phyloP scores from a whole-genome alignment of 2,329 filamentous ascomycete genomes.

The Penicillium sp. region DNA sequence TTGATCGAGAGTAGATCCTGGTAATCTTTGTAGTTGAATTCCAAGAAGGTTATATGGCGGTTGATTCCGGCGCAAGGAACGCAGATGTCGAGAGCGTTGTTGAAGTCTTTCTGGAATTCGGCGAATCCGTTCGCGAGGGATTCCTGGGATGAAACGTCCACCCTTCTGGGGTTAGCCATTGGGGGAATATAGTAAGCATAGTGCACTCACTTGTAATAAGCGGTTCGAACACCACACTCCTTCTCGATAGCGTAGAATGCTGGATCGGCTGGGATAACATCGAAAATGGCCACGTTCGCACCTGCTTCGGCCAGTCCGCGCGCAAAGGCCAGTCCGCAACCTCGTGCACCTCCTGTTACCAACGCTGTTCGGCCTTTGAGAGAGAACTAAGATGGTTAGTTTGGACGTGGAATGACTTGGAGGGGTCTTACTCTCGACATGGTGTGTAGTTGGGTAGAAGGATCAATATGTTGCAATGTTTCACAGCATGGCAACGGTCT shows the following conservation, averaged over 20 bases:
- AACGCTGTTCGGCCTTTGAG: conserved; percentile 47
- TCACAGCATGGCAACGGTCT: background rate
- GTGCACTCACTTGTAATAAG: conserved; percentile 35
- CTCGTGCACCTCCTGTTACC: conserved; percentile 47
- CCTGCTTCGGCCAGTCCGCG: conserved; percentile 46
- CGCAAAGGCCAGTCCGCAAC: conserved; percentile 46
- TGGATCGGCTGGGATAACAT: conserved; percentile 41
- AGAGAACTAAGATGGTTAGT: conserved; percentile 41
- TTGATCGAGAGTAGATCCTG: conserved; percentile 44
- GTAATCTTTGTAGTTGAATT: conserved; percentile 43
- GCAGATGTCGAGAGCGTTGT: conserved; percentile 42
- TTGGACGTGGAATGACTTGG: background rate
- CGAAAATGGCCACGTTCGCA: conserved; percentile 46
- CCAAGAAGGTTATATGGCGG: conserved; percentile 43
- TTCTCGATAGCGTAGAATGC: conserved; percentile 42
- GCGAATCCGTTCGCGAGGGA: conserved; percentile 32
- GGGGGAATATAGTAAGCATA: background rate
- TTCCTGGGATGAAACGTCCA: conserved; percentile 39
- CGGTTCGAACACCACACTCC: conserved; percentile 41
- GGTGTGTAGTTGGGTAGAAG: background rate
- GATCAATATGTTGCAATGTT: background rate
- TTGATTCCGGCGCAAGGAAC: conserved; percentile 48
- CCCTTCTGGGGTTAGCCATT: conserved; percentile 21
- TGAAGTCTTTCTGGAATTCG: conserved; percentile 34
- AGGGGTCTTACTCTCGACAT: conserved; percentile 24